phyloP scores from a whole-genome alignment of 192 early-diverging fungal species.

The Powellomyces hirtus region DNA sequence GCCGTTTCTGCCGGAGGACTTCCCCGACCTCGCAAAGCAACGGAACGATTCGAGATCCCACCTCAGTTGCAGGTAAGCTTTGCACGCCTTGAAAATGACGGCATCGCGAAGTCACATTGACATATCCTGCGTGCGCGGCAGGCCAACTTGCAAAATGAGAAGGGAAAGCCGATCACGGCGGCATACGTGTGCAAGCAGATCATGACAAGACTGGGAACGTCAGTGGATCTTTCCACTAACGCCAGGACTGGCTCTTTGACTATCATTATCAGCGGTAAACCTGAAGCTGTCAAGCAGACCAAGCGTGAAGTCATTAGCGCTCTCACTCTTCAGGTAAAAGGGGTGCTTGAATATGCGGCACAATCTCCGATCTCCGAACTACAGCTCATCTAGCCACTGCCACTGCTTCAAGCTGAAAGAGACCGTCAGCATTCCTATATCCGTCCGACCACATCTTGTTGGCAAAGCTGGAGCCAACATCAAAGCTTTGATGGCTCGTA shows the following conservation, averaged over 20 bases:
- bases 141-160: slow-evolving; percentile 27
- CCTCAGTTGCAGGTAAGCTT: slow-evolving; percentile 38
- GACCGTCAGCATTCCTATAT: slow-evolving; percentile 68
- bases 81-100: not conserved
- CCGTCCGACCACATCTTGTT: slow-evolving; percentile 77
- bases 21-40: slow-evolving; percentile 24
- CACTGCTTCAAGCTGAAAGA: slow-evolving; percentile 37
- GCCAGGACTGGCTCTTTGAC: slow-evolving; percentile 68
- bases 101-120: no score
- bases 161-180: slow-evolving; percentile 31
- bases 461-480: slow-evolving; percentile 81
- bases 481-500: slow-evolving; percentile 69
- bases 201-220: slow-evolving; percentile 44
- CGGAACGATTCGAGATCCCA: slow-evolving; percentile 50
- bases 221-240: slow-evolving; percentile 83
- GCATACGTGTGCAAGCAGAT: slow-evolving; percentile 40
- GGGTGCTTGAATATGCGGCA: not conserved
- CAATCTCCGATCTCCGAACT: not conserved
- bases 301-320: slow-evolving; percentile 69
- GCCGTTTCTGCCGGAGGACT: not conserved
- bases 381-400: not conserved
- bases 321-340: slow-evolving; percentile 25
- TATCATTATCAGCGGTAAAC: slow-evolving; percentile 79
- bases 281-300: slow-evolving; percentile 74
- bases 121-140: no score